phyloP scores from a whole-genome alignment of 371 early-diverging fungal genomes.

The Mortierella polycephala region DNA sequence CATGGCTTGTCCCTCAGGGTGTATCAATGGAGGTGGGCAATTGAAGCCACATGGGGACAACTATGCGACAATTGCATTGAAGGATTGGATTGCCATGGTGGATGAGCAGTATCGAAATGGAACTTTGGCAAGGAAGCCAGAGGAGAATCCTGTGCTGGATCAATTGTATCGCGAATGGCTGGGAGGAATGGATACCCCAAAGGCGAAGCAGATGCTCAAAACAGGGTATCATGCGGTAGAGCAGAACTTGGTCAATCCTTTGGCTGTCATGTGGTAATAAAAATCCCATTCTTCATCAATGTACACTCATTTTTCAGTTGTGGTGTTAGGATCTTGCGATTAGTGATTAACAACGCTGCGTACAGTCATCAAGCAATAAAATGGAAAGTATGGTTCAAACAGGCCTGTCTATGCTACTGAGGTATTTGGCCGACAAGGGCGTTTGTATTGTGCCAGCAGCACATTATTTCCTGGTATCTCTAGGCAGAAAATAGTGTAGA shows the following conservation, averaged over 20 bases:
- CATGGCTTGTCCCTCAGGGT: constrained; percentile 96
- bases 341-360: too few relatives aligned
- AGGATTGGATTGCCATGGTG: constrained; percentile 60
- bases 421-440: too few relatives aligned
- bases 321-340: too few relatives aligned
- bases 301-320: too few relatives aligned
- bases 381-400: too few relatives aligned
- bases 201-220: constrained; percentile 68
- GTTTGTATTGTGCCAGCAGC: too few relatives aligned
- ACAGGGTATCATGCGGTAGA: constrained; percentile 85
- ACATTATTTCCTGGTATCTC: too few relatives aligned
- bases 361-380: too few relatives aligned
- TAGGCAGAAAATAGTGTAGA: too few relatives aligned
- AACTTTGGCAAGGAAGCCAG: constrained; percentile 24
- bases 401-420: too few relatives aligned
- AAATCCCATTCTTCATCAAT: background rate
- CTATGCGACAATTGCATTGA: constrained; percentile 50
- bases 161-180: constrained; percentile 58
- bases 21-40: constrained; percentile 95
- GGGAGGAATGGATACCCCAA: constrained; percentile 55
- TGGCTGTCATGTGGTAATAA: constrained; percentile 79
- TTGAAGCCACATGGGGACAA: constrained; percentile 56
- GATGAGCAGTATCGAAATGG: constrained; percentile 63
- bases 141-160: constrained; percentile 43
- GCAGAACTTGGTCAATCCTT: constrained; percentile 67